These are phyloP conservation scores for Quercus phellos DNA, from an alignment of 331 rosid genomes.

Conservation along the genomic window DNA sequence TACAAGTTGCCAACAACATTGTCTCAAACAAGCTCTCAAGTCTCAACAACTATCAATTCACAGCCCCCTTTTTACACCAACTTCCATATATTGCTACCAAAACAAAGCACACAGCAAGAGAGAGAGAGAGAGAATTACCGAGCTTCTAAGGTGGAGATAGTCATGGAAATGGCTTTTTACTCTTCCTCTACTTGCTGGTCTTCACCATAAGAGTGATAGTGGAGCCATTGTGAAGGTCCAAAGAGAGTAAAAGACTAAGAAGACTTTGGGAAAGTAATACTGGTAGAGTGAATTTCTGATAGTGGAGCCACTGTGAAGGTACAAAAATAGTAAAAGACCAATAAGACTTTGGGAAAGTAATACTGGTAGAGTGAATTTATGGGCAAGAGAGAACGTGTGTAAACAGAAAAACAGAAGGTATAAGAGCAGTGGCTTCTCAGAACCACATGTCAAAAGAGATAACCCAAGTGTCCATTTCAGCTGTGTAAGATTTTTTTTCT, in stretches of 20 bases:
- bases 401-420: background rate
- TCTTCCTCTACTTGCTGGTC: background rate
- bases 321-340: too few relatives aligned
- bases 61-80: background rate
- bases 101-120: background rate
- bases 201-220: background rate
- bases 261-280: background rate
- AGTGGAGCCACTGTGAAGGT: too few relatives aligned
- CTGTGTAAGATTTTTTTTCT: too few relatives aligned
- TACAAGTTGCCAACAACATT: background rate
- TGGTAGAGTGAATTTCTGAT: background rate
- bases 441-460: conserved; percentile 5
- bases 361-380: background rate
- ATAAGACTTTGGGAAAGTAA: background rate
- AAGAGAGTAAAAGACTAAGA: background rate
- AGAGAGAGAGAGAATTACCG: conserved; percentile 14
- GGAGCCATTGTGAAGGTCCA: too few relatives aligned
- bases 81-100: background rate
- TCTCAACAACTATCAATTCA: background rate
- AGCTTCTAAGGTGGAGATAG: conserved; percentile 11
- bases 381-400: background rate
- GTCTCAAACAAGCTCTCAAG: background rate
- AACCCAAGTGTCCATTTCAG: background rate
- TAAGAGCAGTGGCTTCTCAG: background rate
- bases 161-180: conserved; percentile 3